Evolutionary conservation across 257 asterid species (phyloP).

Genomic region (Fraxinus quadrangulata): DNA sequence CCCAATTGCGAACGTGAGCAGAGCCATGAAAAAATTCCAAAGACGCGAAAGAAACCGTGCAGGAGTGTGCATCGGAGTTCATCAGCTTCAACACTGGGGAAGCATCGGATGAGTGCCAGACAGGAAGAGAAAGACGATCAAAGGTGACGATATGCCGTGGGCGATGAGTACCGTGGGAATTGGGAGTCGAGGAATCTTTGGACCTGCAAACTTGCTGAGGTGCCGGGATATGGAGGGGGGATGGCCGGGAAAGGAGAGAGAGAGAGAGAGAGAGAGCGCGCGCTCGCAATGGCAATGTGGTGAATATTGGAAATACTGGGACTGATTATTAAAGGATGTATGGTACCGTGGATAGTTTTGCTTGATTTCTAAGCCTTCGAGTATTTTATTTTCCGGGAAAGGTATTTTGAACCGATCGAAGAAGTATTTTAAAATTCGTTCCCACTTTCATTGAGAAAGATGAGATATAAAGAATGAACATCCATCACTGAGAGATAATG

Average conservation of each 20-base stretch:
- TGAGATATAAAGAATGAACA: no score
- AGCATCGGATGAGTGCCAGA: slow-evolving; percentile 40
- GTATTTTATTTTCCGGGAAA: no score
- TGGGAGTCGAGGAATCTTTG: slow-evolving; percentile 52
- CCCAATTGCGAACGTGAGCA: slow-evolving; percentile 41
- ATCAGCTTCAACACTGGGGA: slow-evolving; percentile 42
- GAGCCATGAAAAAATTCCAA: slow-evolving; percentile 36
- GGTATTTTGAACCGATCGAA: no score
- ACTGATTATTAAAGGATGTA: slow-evolving; percentile 37
- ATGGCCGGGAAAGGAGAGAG: slow-evolving; percentile 45
- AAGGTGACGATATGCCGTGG: slow-evolving; percentile 57
- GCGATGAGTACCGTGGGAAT: slow-evolving; percentile 42
- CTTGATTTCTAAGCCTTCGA: no score
- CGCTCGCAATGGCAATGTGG: slow-evolving; percentile 43
- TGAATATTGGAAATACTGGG: slow-evolving; percentile 37
- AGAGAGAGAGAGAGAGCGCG: slow-evolving; percentile 17
- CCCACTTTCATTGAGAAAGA: no score
- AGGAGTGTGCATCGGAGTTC: slow-evolving; percentile 39
- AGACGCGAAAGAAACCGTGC: slow-evolving; percentile 31
- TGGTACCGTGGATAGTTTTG: neutral
- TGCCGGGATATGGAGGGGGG: slow-evolving; percentile 57
- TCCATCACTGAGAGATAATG: no score
- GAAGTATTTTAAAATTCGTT: no score
- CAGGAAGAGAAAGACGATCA: slow-evolving; percentile 44
- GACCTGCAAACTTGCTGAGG: slow-evolving; percentile 50